These are phyloP conservation scores for Candida ovalis DNA, from an alignment of 805 yeast genomes.

Conservation along the genomic window DNA sequence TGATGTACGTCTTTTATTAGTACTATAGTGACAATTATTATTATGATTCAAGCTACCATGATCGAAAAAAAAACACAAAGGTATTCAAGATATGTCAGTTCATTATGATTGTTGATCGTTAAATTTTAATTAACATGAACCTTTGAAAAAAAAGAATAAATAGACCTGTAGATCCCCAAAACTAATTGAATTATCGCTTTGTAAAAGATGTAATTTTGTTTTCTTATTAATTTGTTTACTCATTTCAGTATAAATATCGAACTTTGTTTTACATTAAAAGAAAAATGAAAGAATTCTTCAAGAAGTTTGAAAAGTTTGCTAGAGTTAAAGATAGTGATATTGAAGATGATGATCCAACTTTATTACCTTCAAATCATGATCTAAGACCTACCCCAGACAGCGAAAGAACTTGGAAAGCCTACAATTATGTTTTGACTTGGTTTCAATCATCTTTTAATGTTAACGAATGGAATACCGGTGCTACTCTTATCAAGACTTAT, in stretches of 20 bases:
- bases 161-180: background rate
- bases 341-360: background rate
- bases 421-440: slow-evolving; percentile 8
- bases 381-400: slow-evolving; percentile 31
- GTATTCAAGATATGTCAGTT: too few relatives aligned
- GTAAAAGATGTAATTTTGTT: too few relatives aligned
- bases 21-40: too few relatives aligned
- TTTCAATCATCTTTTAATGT: slow-evolving; percentile 16
- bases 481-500: slow-evolving; percentile 15
- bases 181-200: background rate
- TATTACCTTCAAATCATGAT: slow-evolving; percentile 15
- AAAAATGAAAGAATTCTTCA: background rate
- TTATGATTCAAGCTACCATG: too few relatives aligned
- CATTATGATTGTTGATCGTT: too few relatives aligned
- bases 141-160: background rate
- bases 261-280: too few relatives aligned
- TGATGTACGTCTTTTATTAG: too few relatives aligned
- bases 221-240: too few relatives aligned
- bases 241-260: too few relatives aligned
- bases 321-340: background rate
- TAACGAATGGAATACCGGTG: slow-evolving; percentile 20
- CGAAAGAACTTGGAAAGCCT: slow-evolving; percentile 31
- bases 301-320: background rate
- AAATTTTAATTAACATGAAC: background rate
- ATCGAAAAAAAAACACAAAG: too few relatives aligned